Percentiles rank a stretch among this genome's conserved stretches.
These are phyloP conservation scores for Sporothrix brunneoviolacea DNA, from an alignment of 2,329 filamentous ascomycete genomes.

Conservation along the genomic window DNA sequence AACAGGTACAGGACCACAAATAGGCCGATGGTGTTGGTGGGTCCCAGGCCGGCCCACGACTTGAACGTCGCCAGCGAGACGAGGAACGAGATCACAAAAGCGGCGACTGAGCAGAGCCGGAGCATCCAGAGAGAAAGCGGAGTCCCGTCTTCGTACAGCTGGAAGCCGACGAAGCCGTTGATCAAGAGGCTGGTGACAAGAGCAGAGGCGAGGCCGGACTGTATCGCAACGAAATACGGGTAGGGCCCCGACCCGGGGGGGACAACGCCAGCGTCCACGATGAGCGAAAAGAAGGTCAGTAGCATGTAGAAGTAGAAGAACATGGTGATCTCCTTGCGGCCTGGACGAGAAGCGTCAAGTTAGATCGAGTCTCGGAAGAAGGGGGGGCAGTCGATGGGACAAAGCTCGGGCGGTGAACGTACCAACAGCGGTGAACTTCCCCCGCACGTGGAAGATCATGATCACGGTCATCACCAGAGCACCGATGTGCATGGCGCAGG, in stretches of 20 bases:
- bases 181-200: constrained; percentile 85
- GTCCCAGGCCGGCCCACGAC: constrained; percentile 76
- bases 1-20: constrained; percentile 90
- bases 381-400: background rate
- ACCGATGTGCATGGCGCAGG: constrained; percentile 85
- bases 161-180: constrained; percentile 97
- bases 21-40: constrained; percentile 78
- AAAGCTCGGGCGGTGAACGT: constrained; percentile 36
- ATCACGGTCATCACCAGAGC: constrained; percentile 88
- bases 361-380: background rate
- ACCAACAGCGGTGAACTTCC: constrained; percentile 98
- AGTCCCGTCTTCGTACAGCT: constrained; percentile 96
- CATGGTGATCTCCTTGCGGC: constrained; percentile 64
- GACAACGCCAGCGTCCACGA: constrained; percentile 88
- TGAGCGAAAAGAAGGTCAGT: constrained; percentile 78
- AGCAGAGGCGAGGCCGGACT: constrained; percentile 78
- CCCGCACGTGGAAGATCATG: constrained; percentile 95
- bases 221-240: constrained; percentile 84
- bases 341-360: constrained; percentile 32
- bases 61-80: constrained; percentile 91
- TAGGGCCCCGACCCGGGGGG: constrained; percentile 74
- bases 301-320: constrained; percentile 98
- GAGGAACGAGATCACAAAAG: constrained; percentile 81
- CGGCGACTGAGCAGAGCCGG: constrained; percentile 66
- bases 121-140: constrained; percentile 90